These are phyloP conservation scores for Cyclocybe aegerita DNA, from an alignment of 768 basidiomycete genomes.

Conservation along the genomic window DNA sequence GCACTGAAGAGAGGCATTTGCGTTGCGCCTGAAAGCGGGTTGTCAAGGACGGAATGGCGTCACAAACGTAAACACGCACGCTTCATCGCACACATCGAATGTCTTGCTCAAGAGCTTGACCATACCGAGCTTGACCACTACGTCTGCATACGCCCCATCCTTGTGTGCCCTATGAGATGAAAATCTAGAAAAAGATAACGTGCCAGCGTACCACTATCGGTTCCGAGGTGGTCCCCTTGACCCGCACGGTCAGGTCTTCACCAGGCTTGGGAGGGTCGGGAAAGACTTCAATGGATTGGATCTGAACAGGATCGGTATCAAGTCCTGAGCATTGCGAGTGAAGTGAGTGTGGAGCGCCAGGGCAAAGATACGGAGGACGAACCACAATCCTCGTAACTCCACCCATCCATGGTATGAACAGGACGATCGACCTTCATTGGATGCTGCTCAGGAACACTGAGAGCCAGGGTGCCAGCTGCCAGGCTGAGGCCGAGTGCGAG, in stretches of 20 bases:
- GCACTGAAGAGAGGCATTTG: slow-evolving; percentile 78
- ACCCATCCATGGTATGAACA: slow-evolving; percentile 41
- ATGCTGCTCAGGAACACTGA: slow-evolving; percentile 22
- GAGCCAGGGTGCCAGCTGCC: slow-evolving; percentile 18
- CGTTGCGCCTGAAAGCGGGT: slow-evolving; percentile 53
- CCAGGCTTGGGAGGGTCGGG: slow-evolving; percentile 94
- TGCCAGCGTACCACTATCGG: slow-evolving; percentile 58
- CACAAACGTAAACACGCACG: slow-evolving; percentile 54
- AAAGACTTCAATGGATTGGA: slow-evolving; percentile 68
- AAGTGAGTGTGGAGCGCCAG: neutral
- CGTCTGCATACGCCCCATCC: slow-evolving; percentile 92
- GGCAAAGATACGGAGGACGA: slow-evolving; percentile 20
- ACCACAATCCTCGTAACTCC: slow-evolving; percentile 81
- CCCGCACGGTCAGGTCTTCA: slow-evolving; percentile 82
- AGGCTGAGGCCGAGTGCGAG: slow-evolving; percentile 14
- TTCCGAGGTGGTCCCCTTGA: slow-evolving; percentile 56
- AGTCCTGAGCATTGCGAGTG: slow-evolving; percentile 7
- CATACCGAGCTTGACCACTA: slow-evolving; percentile 89
- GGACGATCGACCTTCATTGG: slow-evolving; percentile 23
- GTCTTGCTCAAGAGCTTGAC: slow-evolving; percentile 82
- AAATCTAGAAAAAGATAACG: neutral
- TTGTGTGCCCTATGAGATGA: slow-evolving; percentile 28
- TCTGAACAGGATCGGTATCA: slow-evolving; percentile 46
- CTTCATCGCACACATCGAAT: slow-evolving; percentile 93
- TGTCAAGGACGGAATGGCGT: neutral